Evolutionary conservation across 2,329 filamentous ascomycete genomes (phyloP), one percentile per base, ranked within the genome.

Genomic region (Scytalidium sp.): DNA sequence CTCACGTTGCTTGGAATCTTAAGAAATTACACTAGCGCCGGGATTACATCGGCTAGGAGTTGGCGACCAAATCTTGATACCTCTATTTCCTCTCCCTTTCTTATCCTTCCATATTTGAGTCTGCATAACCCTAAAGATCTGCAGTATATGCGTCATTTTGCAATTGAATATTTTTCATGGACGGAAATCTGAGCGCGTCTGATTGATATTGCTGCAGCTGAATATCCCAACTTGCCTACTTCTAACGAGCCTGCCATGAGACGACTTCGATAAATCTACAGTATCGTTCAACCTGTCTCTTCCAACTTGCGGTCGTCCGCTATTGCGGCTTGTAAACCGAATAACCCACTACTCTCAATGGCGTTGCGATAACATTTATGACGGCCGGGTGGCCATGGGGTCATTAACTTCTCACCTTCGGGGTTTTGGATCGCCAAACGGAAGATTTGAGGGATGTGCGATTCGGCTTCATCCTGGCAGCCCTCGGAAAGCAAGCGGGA

Each of bases 201-300:
- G 22, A 19, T 10, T 47, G 23, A 5, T 36, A 15, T n/a, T 15
- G 8, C 32, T 15, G 15, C 32, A 7, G 15, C 32, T 36, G 32
- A 36, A 36, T 36, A 10, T 5, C 17, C 6, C 13, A 36, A 5
- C 32, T 36, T 36, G 4, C 17, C 7, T n/a, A 6, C 13, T 15
- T n/a, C 7, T 36, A 36, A 7, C 7, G 32, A n/a, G 58, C 59
- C 46, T 66, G 57, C 56, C 58, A 66, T 65, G 63, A 65, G 51
- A 58, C 54, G 51, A 53, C 41, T 55, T 51, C 53, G 49, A 56
- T 60, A 58, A 57, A 49, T 50, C 46, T 48, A 51, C 51, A 61
- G 66, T 67, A 64, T 58, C 62, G 55, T 66, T 64, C 70, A 74
- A 67, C 64, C 70, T 73, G 70, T 73, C 68, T 73, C 63, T 67